Evolutionary conservation across 768 basidiomycete genomes (phyloP).

Genomic region (Collybiopsis luxurians): DNA sequence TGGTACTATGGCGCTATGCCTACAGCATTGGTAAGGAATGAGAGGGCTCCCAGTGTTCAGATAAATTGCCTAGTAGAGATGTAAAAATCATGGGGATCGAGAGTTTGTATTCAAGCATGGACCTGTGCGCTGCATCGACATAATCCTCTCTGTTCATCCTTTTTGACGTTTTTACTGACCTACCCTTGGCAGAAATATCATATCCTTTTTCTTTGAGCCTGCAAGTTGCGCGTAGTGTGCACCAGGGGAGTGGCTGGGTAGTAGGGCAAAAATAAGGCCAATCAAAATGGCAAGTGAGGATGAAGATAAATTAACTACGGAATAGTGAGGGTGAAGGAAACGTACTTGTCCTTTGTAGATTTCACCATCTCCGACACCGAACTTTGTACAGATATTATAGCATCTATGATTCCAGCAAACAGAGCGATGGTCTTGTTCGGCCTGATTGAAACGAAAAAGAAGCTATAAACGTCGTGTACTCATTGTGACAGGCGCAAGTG

Average conservation of each 20-base stretch:
- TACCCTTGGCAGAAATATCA: slow-evolving; percentile 54
- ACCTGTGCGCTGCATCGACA: slow-evolving; percentile 75
- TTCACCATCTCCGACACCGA: slow-evolving; percentile 40
- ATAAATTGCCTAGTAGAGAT: slow-evolving; percentile 40
- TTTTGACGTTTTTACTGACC: slow-evolving; percentile 63
- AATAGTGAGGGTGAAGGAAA: slow-evolving; percentile 12
- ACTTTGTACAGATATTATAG: slow-evolving; percentile 34
- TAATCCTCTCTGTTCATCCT: slow-evolving; percentile 62
- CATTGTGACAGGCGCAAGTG: slow-evolving; percentile 42
- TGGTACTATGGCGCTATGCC: slow-evolving; percentile 2
- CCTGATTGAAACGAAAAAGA: not conserved
- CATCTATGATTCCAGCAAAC: slow-evolving; percentile 44
- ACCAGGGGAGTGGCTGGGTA: not conserved
- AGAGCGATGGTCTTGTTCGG: slow-evolving; percentile 41
- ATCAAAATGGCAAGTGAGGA: not conserved
- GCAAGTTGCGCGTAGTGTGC: too few relatives aligned
- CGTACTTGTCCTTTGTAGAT: slow-evolving; percentile 56
- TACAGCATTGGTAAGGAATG: slow-evolving; percentile 29
- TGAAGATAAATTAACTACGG: not conserved
- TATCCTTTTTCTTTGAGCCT: slow-evolving; percentile 60
- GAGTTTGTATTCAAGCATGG: slow-evolving; percentile 11
- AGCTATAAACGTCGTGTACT: slow-evolving; percentile 9
- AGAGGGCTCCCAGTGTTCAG: slow-evolving; percentile 46
- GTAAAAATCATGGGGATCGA: not conserved
- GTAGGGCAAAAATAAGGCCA: not conserved